Evolutionary conservation across 1,284 basidiomycete genomes (phyloP), one percentile per base, ranked within the genome.

Genomic region (Pseudozyma pruni): DNA sequence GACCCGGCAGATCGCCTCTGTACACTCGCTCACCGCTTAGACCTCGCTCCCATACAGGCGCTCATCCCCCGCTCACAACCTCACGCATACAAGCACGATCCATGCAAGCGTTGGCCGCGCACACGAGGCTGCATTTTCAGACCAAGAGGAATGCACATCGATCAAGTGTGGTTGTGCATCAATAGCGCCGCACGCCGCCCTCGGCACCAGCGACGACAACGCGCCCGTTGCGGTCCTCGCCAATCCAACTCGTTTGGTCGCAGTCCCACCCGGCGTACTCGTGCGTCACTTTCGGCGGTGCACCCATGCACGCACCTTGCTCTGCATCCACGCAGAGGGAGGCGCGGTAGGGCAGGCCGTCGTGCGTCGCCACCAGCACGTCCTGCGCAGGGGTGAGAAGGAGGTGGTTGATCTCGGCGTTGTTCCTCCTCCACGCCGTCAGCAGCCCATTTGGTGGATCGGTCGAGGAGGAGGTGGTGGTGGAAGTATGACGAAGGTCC

Each of bases 401-500:
- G 3, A 56, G 5, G 5, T 25, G 44, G 34, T 54, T 56, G 32
- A 61, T 34, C 19, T 53, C 56, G 38, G 68, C 46, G 5, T 72
- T 62, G 45, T 69, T 70, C 10, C 61, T 34, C 5, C 42, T 43
- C 66, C 66, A 68, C 14, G 22, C 37, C 1, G 68, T 54, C n/a
- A 63, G 23, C 27, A 75, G 29, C 5, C 54, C 57, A 11, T n/a
- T n/a, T 3, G 57, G 51, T 5, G 52, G 8, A n/a, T 17, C 38
- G 22, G 42, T 25, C 2, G 23, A 3, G 14, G 38, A 9, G n/a
- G 22, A 4, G 3, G 40, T 2, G 11, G 38, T 7, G n/a, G 57
- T 47, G 16, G 56, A 41, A n/a, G 88, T 81, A 1, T 82, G 72
- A 11, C 86, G 85, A 1, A 86, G 85, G 71, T 89, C 87, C 73